A percentile compares a stretch with the other conserved stretches of the same genome.
Evolutionary conservation across 768 basidiomycete species (phyloP).

Genomic region (Tulasnella sp.): DNA sequence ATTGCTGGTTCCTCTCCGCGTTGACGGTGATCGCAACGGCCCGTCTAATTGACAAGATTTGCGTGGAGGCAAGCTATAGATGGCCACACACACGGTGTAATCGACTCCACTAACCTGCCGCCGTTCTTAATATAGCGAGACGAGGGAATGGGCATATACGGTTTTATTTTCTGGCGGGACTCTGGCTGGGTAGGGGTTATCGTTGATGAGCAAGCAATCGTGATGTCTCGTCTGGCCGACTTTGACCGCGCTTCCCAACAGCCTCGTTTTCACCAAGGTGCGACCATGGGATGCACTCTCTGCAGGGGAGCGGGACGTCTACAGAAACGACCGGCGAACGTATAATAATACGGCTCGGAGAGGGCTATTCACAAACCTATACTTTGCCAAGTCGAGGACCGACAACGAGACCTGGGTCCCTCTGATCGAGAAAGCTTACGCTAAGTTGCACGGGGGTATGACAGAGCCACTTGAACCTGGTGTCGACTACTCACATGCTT

Average conservation of each 20-base stretch:
- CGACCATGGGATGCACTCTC: slow-evolving; percentile 52
- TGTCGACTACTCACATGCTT: not conserved
- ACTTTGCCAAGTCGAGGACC: slow-evolving; percentile 47
- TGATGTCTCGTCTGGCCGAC: not conserved
- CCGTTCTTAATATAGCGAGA: slow-evolving; percentile 40
- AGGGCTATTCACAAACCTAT: slow-evolving; percentile 43
- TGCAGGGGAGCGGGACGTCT: slow-evolving; percentile 41
- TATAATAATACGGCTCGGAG: slow-evolving; percentile 47
- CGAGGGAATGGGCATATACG: slow-evolving; percentile 53
- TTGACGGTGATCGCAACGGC: slow-evolving; percentile 48
- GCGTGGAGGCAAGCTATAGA: slow-evolving; percentile 42
- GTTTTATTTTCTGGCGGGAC: slow-evolving; percentile 56
- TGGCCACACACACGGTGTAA: not conserved
- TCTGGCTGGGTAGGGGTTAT: slow-evolving; percentile 50
- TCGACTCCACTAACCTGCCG: not conserved
- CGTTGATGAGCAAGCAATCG: slow-evolving; percentile 49
- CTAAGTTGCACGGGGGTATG: slow-evolving; percentile 48
- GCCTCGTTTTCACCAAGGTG: slow-evolving; percentile 47
- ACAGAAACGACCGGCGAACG: slow-evolving; percentile 47
- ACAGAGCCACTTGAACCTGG: not conserved
- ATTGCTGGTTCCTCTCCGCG: slow-evolving; percentile 55
- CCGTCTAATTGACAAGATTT: slow-evolving; percentile 49
- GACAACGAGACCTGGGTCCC: slow-evolving; percentile 55
- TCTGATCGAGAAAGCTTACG: slow-evolving; percentile 56
- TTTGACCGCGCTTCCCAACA: slow-evolving; percentile 29